Conservation (phyloP, 148 eudicot species). For the Cornus florida region DNA sequence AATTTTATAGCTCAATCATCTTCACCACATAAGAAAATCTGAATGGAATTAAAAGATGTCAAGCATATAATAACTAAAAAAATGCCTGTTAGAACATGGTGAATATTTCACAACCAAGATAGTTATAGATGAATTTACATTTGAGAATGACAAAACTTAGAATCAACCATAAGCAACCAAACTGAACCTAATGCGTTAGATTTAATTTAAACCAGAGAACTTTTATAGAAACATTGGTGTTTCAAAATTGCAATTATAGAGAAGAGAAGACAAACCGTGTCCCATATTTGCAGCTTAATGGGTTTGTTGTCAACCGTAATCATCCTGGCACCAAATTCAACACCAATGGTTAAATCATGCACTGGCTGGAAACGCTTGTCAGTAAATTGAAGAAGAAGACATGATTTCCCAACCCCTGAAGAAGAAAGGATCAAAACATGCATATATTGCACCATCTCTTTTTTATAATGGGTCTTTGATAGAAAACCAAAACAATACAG, state of each 20-base stretch:
- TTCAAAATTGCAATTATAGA: not conserved
- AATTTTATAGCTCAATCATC: not conserved
- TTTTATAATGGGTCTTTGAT: not conserved
- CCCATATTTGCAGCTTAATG: conserved; percentile 61
- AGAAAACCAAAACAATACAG: not conserved
- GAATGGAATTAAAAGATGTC: not conserved
- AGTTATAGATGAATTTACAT: not conserved
- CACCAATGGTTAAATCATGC: conserved; percentile 62
- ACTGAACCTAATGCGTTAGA: not conserved
- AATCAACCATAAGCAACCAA: not conserved
- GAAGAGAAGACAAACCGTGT: conserved; percentile 36
- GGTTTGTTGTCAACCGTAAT: conserved; percentile 54
- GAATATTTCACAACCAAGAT: not conserved
- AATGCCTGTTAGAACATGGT: not conserved
- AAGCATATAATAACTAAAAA: not conserved
- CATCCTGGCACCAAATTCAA: conserved; percentile 60
- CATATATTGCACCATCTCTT: not conserved
- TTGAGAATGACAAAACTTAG: not conserved
- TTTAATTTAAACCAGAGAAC: not conserved
- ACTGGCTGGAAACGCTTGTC: conserved; percentile 61
- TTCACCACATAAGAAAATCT: not conserved
- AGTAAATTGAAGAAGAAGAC: conserved; percentile 61
- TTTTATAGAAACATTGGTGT: not conserved
- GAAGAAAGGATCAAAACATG: conserved; percentile 1
- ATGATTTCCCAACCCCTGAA: conserved; percentile 57